Percentiles rank a stretch among this genome's conserved stretches.
These are phyloP conservation scores for Trichoderma semiorbis DNA, from an alignment of 2,329 filamentous ascomycete species.

Conservation along the genomic window DNA sequence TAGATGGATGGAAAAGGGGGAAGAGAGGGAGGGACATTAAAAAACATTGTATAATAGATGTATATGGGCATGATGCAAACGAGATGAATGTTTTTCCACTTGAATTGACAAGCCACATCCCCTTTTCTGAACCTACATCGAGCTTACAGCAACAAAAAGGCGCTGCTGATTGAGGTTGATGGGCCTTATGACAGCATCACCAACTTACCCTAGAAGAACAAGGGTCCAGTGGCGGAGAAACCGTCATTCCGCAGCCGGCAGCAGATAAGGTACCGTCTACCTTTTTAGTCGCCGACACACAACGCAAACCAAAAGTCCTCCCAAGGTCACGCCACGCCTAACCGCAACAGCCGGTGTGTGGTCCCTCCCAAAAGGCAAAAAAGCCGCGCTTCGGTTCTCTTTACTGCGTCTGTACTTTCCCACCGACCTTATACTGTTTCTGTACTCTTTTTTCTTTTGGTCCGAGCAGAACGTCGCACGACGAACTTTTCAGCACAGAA, in stretches of 20 bases:
- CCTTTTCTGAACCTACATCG: background rate
- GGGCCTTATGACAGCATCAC: background rate
- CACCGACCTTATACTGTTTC: background rate
- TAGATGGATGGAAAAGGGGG: conserved; percentile 19
- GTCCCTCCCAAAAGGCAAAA: conserved; percentile 18
- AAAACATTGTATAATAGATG: conserved; percentile 14
- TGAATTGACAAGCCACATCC: background rate
- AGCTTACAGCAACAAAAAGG: background rate
- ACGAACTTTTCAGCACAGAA: conserved; percentile 46
- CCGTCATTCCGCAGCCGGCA: background rate
- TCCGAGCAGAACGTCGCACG: conserved; percentile 33
- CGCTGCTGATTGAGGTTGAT: background rate
- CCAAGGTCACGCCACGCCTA: conserved; percentile 25
- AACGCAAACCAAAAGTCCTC: background rate
- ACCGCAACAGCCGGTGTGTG: conserved; percentile 20
- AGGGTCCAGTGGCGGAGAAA: conserved; percentile 12
- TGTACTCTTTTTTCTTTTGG: conserved; percentile 25
- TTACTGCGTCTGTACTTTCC: conserved; percentile 16
- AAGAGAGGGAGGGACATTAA: conserved; percentile 20
- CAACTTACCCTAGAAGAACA: conserved; percentile 1
- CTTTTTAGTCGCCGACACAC: background rate
- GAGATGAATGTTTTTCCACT: background rate
- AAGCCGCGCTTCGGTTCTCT: background rate
- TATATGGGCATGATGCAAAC: conserved; percentile 9
- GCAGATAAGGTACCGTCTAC: conserved; percentile 6